Evolutionary conservation across 1,139 yeast genomes (phyloP), one percentile per base, ranked within the genome.

Genomic region (Nakaseomyces sp.): DNA sequence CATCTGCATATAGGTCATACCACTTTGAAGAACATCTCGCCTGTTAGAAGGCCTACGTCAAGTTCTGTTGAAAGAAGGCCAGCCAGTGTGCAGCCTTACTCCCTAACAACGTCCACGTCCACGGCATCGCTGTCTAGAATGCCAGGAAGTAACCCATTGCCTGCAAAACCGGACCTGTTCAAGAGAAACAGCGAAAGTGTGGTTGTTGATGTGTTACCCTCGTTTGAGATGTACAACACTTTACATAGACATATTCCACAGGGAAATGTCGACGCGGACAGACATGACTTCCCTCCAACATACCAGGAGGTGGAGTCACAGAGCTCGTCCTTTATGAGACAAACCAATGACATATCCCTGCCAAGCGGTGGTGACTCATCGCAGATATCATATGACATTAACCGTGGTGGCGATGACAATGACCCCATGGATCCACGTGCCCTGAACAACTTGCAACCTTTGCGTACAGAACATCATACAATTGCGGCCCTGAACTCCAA

Each of bases 211-310:
- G 56, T 57, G 17, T 37, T 57, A 18, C 61, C 61, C 3, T 57
- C 61, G 2, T 57, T 57, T 36, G 59, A 57, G 42, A 52, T 57
- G 49, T 57, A 56, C 45, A 56, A 57, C 40, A 47, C 60, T n/a
- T 41, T 57, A 44, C 60, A 56, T 29, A 50, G 58, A 25, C 56
- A 55, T 39, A 56, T 57, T 35, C 61, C 61, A 1, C 50, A 51
- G 28, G 61, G 60, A 3, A 57, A 54, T 30, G 47, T 52, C 12
- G 51, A 56, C 42, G 52, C 56, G 2, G 58, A 55, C 42, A 49
- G 47, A 26, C 55, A 51, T 25, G 57, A 55, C 38, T 50, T 51
- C 42, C 58, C 58, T 7, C 58, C 58, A 3, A 45, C 51, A 9
- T 55, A 55, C 41, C 57, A 52, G 28, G 57, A 53, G 41, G 51